A percentile compares a stretch with the other conserved stretches of the same genome.
phyloP scores from a whole-genome alignment of 2,329 filamentous ascomycete genomes.

The Clonostachys byssicola region DNA sequence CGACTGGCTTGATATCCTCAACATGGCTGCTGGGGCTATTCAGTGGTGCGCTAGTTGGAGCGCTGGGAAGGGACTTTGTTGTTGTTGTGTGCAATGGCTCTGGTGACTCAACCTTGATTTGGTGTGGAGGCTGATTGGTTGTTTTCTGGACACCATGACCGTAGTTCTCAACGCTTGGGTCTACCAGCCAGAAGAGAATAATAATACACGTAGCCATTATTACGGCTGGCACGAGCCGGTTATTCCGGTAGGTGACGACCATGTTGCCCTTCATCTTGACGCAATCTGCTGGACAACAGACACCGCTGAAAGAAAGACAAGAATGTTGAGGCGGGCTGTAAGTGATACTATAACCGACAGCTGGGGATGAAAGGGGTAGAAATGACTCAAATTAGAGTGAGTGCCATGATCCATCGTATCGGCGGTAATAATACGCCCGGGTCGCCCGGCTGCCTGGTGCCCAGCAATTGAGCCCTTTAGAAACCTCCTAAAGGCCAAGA shows the following conservation, averaged over 20 bases:
- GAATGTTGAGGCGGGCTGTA: background rate
- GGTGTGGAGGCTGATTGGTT: background rate
- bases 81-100: background rate
- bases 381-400: background rate
- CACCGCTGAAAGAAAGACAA: background rate
- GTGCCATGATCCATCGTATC: background rate
- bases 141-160: background rate
- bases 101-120: background rate
- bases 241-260: conserved; percentile 14
- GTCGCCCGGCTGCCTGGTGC: background rate
- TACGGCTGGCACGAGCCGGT: conserved; percentile 12
- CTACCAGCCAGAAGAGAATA: conserved; percentile 9
- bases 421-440: background rate
- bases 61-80: background rate
- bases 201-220: conserved; percentile 12
- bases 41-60: too few relatives aligned
- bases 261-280: conserved; percentile 2
- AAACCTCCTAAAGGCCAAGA: too few relatives aligned
- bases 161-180: conserved; percentile 8
- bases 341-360: background rate
- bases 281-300: background rate
- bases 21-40: background rate
- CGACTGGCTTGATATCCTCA: background rate
- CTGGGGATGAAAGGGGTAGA: background rate
- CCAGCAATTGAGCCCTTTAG: too few relatives aligned